Percentiles rank a stretch among this genome's conserved stretches.
Evolutionary conservation across 768 basidiomycete genomes (phyloP).

Genomic region (Mycena rosella): DNA sequence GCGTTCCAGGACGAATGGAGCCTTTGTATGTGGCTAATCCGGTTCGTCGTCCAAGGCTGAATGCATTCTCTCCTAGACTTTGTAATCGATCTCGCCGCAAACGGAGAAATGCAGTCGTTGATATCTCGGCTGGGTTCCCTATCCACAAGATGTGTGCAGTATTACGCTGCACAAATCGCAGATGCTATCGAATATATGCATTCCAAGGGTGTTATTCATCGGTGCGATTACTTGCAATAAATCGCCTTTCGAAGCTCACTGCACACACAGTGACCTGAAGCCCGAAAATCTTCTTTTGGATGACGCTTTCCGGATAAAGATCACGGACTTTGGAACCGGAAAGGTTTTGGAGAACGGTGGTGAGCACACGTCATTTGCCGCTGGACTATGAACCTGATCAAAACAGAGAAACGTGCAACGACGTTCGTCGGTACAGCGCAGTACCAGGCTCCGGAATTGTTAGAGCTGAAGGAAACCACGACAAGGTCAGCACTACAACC

Average conservation of each 20-base stretch:
- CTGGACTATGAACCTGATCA: neutral
- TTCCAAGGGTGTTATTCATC: slow-evolving; percentile 88
- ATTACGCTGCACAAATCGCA: slow-evolving; percentile 91
- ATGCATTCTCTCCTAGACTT: slow-evolving; percentile 65
- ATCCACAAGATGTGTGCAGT: slow-evolving; percentile 78
- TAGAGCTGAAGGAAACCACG: slow-evolving; percentile 79
- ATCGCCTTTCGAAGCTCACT: slow-evolving; percentile 19
- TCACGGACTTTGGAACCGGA: slow-evolving; percentile 98
- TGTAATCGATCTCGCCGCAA: slow-evolving; percentile 79
- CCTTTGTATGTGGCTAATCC: slow-evolving; percentile 72
- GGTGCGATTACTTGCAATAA: slow-evolving; percentile 53
- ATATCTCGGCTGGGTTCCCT: slow-evolving; percentile 89
- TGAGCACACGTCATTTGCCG: slow-evolving; percentile 47
- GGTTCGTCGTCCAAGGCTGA: slow-evolving; percentile 13
- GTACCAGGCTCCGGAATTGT: slow-evolving; percentile 89
- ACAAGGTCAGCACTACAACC: slow-evolving; percentile 67
- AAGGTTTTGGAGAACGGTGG: slow-evolving; percentile 73
- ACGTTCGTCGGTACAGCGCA: slow-evolving; percentile 83
- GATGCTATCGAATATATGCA: slow-evolving; percentile 95
- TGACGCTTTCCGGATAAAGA: slow-evolving; percentile 85
- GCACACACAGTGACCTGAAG: slow-evolving; percentile 73
- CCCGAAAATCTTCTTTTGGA: slow-evolving; percentile 95
- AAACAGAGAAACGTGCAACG: slow-evolving; percentile 39
- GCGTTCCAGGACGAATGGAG: slow-evolving; percentile 89
- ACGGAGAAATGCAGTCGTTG: slow-evolving; percentile 83